These are phyloP conservation scores for Gardenia jasminoides DNA, from an alignment of 257 asterid species.

Conservation along the genomic window DNA sequence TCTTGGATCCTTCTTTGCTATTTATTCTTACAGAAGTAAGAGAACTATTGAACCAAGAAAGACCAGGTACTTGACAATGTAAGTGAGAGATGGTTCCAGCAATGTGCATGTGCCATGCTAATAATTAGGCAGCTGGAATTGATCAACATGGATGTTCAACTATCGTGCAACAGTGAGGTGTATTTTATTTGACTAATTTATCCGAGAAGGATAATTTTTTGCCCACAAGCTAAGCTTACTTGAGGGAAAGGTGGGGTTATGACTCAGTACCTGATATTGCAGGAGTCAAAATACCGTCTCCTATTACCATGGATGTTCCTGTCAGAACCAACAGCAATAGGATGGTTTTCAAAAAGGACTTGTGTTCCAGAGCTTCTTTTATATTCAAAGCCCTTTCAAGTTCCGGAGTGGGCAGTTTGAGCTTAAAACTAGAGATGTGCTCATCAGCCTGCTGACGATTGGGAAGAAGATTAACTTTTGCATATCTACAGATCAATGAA, in stretches of 20 bases:
- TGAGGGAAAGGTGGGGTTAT: slow-evolving; percentile 1
- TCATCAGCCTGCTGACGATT: slow-evolving; percentile 87
- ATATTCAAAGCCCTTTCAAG: slow-evolving; percentile 82
- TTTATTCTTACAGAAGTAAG: not conserved
- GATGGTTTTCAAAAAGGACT: slow-evolving; percentile 47
- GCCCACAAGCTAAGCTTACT: not conserved
- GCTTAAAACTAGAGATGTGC: slow-evolving; percentile 84
- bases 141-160: not conserved
- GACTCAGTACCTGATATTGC: slow-evolving; percentile 76
- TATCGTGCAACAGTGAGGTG: too few species aligned
- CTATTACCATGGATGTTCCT: slow-evolving; percentile 95
- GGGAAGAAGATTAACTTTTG: slow-evolving; percentile 86
- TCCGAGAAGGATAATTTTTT: not conserved
- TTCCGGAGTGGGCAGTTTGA: slow-evolving; percentile 87
- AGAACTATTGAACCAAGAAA: not conserved
- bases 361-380: slow-evolving; percentile 76
- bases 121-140: not conserved
- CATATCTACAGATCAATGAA: slow-evolving; percentile 88
- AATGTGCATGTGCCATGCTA: not conserved
- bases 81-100: not conserved
- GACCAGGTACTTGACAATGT: not conserved
- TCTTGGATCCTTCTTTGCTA: not conserved
- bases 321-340: slow-evolving; percentile 75
- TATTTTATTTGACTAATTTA: too few species aligned
- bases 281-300: slow-evolving; percentile 94